Conservation (phyloP, 2,329 filamentous ascomycete species). For the Daldinia sp. region DNA sequence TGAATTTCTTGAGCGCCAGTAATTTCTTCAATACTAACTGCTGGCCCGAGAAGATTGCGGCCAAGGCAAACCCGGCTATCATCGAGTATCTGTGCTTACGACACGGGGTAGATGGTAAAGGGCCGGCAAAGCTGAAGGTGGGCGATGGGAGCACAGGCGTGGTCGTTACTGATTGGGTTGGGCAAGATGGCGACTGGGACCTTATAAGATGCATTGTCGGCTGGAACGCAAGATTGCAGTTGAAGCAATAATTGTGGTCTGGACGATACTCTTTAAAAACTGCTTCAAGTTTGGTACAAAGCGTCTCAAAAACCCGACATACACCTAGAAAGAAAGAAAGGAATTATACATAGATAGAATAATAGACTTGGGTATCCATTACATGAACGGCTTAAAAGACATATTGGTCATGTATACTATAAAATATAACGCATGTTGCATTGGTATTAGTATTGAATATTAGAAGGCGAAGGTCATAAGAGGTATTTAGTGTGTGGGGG, state of each 20-base stretch:
- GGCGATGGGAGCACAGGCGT: slow-evolving; percentile 84
- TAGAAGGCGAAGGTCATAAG: background rate
- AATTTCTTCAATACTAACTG: slow-evolving; percentile 94
- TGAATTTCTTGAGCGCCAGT: slow-evolving; percentile 90
- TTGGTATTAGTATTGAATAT: background rate
- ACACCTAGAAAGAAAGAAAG: background rate
- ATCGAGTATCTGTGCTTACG: slow-evolving; percentile 67
- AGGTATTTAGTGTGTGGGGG: background rate
- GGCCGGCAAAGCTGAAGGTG: slow-evolving; percentile 58
- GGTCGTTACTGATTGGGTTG: slow-evolving; percentile 94
- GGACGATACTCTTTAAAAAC: background rate
- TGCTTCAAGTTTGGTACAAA: background rate
- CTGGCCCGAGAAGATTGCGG: slow-evolving; percentile 93
- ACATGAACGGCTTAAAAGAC: background rate
- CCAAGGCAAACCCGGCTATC: slow-evolving; percentile 82
- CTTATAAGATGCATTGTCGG: slow-evolving; percentile 85
- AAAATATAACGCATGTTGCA: background rate
- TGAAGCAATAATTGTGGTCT: slow-evolving; percentile 49
- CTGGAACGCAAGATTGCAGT: slow-evolving; percentile 79
- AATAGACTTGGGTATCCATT: background rate
- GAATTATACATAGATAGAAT: background rate
- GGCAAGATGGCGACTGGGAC: slow-evolving; percentile 88
- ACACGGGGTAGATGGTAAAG: slow-evolving; percentile 62
- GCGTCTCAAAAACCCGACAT: background rate
- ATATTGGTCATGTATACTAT: background rate